Conservation (phyloP, 1,139 yeast species). For the Saccharomyces hybrid region DNA sequence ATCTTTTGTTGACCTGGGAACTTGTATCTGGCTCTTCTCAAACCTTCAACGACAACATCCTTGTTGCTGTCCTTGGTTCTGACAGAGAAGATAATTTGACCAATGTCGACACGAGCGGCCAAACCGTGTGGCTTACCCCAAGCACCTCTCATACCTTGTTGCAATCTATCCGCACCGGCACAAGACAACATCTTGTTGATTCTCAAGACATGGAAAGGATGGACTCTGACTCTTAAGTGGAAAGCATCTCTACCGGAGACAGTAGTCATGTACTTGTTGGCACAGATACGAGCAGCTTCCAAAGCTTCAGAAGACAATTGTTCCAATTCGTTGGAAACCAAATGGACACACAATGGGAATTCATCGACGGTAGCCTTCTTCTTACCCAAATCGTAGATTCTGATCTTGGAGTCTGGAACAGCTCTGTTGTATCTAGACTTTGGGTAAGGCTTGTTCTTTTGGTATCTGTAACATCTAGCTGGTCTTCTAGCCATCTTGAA, state of each 20-base stretch:
- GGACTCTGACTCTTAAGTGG: conserved; percentile 99
- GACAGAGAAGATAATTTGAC: conserved; percentile 96
- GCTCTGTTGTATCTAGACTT: conserved; percentile 99
- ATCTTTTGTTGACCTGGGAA: conserved; percentile 99
- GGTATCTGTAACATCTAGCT: conserved; percentile 99
- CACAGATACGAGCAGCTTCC: conserved; percentile 99
- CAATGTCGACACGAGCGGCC: conserved; percentile 98
- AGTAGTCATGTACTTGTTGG: conserved; percentile 98
- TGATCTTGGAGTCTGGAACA: conserved; percentile 99
- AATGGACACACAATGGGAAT: conserved; percentile 98
- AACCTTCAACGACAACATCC: conserved; percentile 96
- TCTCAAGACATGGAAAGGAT: conserved; percentile 99
- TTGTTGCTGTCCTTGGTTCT: conserved; percentile 98
- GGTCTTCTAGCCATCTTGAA: conserved; percentile 99
- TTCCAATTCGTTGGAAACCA: conserved; percentile 98
- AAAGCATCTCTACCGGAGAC: conserved; percentile 97
- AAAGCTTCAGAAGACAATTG: conserved; percentile 99
- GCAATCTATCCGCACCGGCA: conserved; percentile 99
- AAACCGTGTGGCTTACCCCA: conserved; percentile 99
- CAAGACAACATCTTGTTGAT: conserved; percentile 99
- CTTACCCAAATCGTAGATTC: conserved; percentile 98
- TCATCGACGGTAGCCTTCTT: conserved; percentile 99
- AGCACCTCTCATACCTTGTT: conserved; percentile 99
- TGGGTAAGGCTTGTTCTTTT: conserved; percentile 99
- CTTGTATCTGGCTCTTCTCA: conserved; percentile 99